These are phyloP conservation scores for Pythium pyrilobum DNA, from an alignment of 352 stramenopile species.

Conservation along the genomic window DNA sequence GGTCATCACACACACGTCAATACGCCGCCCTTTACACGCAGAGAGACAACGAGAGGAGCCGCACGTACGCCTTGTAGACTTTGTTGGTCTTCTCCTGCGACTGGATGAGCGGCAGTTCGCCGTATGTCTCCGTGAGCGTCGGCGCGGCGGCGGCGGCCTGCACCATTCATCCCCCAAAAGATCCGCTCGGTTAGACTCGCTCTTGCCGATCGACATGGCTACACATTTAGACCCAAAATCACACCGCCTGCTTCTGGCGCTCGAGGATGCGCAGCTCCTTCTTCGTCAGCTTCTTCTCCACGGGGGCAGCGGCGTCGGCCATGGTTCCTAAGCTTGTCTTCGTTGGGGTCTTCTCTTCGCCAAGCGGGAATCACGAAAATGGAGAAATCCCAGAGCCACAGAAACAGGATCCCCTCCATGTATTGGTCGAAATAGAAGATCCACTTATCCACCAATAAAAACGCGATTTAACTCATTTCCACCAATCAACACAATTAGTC, in stretches of 20 bases:
- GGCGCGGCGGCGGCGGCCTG: constrained; percentile 49
- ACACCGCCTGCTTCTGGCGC: constrained; percentile 73
- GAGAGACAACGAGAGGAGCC: constrained; percentile 30
- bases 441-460: constrained; percentile 8
- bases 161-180: not conserved
- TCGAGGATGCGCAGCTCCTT: constrained; percentile 88
- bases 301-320: constrained; percentile 35
- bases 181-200: constrained; percentile 1
- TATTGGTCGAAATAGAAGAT: constrained; percentile 19
- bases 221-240: constrained; percentile 38
- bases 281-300: constrained; percentile 85
- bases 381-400: constrained; percentile 15
- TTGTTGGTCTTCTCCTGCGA: constrained; percentile 82
- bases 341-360: not conserved
- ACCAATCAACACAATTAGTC: constrained; percentile 4
- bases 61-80: constrained; percentile 46
- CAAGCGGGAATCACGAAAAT: constrained; percentile 12
- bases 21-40: too few relatives aligned
- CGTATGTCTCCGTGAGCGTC: constrained; percentile 82
- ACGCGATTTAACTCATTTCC: not conserved
- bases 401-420: constrained; percentile 17
- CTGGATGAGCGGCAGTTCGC: constrained; percentile 88
- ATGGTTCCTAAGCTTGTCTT: constrained; percentile 11
- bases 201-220: constrained; percentile 22
- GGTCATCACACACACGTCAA: too few relatives aligned